Evolutionary conservation across 1,284 basidiomycete species (phyloP).

Genomic region (Waitea zeae): DNA sequence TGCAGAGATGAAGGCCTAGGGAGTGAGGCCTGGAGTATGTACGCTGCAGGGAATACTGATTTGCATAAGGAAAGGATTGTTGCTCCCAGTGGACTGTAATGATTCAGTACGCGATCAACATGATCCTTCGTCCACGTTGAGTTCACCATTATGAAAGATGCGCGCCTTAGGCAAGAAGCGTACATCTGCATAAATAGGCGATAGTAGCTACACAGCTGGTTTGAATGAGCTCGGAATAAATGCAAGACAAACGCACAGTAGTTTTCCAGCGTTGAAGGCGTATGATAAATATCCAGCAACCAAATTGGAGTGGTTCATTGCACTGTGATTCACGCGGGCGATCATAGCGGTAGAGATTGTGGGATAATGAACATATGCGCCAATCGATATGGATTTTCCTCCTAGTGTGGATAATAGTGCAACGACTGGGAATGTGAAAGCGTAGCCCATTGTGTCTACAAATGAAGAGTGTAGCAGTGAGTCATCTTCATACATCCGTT

Average conservation of each 20-base stretch:
- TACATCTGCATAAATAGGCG: constrained; percentile 77
- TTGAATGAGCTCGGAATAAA: neutral
- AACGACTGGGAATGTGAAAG: constrained; percentile 79
- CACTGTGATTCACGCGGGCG: constrained; percentile 49
- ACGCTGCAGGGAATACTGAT: constrained; percentile 1
- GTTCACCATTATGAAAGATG: constrained; percentile 82
- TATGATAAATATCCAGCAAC: constrained; percentile 39
- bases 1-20: no score
- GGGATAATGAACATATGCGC: constrained; percentile 92
- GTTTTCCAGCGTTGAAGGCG: constrained; percentile 49
- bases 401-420: constrained; percentile 26
- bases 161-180: constrained; percentile 52
- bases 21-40: no score
- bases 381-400: constrained; percentile 42
- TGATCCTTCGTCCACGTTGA: constrained; percentile 91
- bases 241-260: constrained; percentile 33
- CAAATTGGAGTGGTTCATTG: constrained; percentile 53
- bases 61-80: neutral
- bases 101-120: constrained; percentile 53
- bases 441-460: constrained; percentile 95
- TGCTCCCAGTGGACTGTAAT: no score
- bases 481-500: neutral
- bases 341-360: constrained; percentile 95
- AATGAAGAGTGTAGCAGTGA: constrained; percentile 2
- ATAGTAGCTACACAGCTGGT: constrained; percentile 57